phyloP scores from a whole-genome alignment of 805 yeast genomes.

The Candida michaelii region DNA sequence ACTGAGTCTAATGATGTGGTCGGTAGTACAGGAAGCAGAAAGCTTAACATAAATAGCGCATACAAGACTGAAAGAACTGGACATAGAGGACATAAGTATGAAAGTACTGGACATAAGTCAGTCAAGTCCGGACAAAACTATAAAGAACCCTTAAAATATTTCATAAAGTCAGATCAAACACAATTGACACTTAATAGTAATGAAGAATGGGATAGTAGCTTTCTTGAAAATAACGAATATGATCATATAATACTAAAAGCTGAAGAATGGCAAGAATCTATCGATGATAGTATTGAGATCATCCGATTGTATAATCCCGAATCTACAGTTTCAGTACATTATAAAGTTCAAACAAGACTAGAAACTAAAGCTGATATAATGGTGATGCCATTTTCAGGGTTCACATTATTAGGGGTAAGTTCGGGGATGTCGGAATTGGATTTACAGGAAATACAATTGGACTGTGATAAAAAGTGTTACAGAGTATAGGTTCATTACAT shows the following conservation, averaged over 20 bases:
- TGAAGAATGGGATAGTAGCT: background rate
- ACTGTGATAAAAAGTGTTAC: background rate
- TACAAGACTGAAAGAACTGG: too few relatives aligned
- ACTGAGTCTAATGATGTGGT: too few relatives aligned
- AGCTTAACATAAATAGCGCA: too few relatives aligned
- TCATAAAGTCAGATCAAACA: background rate
- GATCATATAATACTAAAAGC: conserved; percentile 4
- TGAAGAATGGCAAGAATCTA: conserved; percentile 1
- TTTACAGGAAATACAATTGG: background rate
- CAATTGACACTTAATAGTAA: background rate
- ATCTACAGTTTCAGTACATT: background rate
- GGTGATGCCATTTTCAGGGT: conserved; percentile 1
- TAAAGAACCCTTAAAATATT: background rate
- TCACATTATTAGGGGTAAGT: background rate
- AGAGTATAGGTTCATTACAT: background rate
- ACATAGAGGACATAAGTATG: too few relatives aligned
- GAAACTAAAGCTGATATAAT: conserved; percentile 6
- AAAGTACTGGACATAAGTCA: too few relatives aligned
- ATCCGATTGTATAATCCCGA: background rate
- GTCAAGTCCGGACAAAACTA: background rate
- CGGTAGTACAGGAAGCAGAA: too few relatives aligned
- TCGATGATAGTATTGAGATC: conserved; percentile 3
- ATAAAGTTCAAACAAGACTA: background rate
- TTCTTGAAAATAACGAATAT: conserved; percentile 5
- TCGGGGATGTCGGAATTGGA: background rate